Conservation (phyloP, 441 rosid species). For the Daphne laureola region DNA sequence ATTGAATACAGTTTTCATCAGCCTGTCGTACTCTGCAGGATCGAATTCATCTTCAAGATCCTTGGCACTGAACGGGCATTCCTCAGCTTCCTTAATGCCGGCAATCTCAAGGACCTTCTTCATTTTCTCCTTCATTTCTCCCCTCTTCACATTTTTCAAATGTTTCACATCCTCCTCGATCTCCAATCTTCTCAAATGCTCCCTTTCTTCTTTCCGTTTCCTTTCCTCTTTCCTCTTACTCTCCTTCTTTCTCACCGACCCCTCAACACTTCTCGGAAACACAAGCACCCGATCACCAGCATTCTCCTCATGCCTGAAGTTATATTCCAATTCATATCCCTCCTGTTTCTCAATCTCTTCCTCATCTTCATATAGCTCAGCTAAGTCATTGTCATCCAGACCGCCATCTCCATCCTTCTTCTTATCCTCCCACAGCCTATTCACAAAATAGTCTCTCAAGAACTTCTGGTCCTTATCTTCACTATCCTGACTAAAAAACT, state of each 20-base stretch:
- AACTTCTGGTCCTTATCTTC: slow-evolving; percentile 43
- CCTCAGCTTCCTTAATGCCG: slow-evolving; percentile 42
- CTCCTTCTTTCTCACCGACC: slow-evolving; percentile 79
- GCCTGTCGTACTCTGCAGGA: slow-evolving; percentile 67
- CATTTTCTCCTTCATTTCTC: slow-evolving; percentile 73
- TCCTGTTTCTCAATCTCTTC: slow-evolving; percentile 52
- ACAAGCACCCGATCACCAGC: slow-evolving; percentile 65
- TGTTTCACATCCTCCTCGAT: slow-evolving; percentile 76
- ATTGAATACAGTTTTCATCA: slow-evolving; percentile 63
- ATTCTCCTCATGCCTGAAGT: slow-evolving; percentile 62
- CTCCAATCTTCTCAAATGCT: slow-evolving; percentile 55
- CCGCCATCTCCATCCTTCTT: slow-evolving; percentile 18
- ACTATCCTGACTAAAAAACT: slow-evolving; percentile 52
- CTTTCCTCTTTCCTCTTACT: slow-evolving; percentile 61
- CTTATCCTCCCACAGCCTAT: slow-evolving; percentile 72
- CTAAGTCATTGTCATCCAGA: slow-evolving; percentile 33
- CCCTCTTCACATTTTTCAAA: slow-evolving; percentile 84
- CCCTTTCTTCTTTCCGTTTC: slow-evolving; percentile 62
- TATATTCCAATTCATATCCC: slow-evolving; percentile 39
- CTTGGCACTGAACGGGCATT: slow-evolving; percentile 26
- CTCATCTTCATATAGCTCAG: slow-evolving; percentile 43
- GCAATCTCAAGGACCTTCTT: slow-evolving; percentile 62
- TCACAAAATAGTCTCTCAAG: slow-evolving; percentile 59
- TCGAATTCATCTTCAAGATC: slow-evolving; percentile 66
- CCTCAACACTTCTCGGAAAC: slow-evolving; percentile 64